These are phyloP conservation scores for Sphaerobolus stellatus DNA, from an alignment of 1,284 basidiomycete species.

Conservation along the genomic window DNA sequence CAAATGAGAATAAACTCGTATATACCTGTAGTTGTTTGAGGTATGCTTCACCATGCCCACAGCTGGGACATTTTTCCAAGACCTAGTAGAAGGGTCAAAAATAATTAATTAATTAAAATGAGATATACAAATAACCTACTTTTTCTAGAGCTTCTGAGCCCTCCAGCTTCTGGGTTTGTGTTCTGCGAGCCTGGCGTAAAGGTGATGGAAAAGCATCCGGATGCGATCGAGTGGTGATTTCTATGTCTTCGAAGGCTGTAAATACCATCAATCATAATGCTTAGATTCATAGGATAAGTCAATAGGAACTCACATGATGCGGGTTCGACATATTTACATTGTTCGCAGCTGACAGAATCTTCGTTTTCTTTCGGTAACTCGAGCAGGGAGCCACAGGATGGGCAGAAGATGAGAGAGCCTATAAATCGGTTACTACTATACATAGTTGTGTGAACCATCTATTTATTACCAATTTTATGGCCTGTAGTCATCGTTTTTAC, in stretches of 20 bases:
- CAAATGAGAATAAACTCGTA: slow-evolving; percentile 8
- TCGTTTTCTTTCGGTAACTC: slow-evolving; percentile 81
- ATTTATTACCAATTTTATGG: too few relatives aligned
- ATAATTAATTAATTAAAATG: slow-evolving; percentile 7
- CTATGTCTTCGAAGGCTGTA: slow-evolving; percentile 91
- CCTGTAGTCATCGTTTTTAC: too few relatives aligned
- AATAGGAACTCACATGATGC: slow-evolving; percentile 66
- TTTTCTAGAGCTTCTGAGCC: slow-evolving; percentile 71
- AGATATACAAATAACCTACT: slow-evolving; percentile 42
- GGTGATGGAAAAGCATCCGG: slow-evolving; percentile 93
- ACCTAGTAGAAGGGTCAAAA: slow-evolving; percentile 51
- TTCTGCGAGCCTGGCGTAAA: slow-evolving; percentile 86
- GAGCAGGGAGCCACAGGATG: slow-evolving; percentile 87
- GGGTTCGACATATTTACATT: slow-evolving; percentile 85
- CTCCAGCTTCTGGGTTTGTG: slow-evolving; percentile 81
- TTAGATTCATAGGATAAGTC: neutral
- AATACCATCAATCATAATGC: neutral
- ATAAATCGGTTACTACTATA: too few relatives aligned
- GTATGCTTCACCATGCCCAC: slow-evolving; percentile 79
- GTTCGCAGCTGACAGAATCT: slow-evolving; percentile 78
- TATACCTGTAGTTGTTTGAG: slow-evolving; percentile 76
- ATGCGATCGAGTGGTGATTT: slow-evolving; percentile 88
- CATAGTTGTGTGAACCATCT: too few relatives aligned
- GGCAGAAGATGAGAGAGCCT: slow-evolving; percentile 94
- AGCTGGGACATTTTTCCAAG: slow-evolving; percentile 89